Evolutionary conservation across 768 basidiomycete genomes (phyloP).

Genomic region (Leccinum olivaceopallidum): DNA sequence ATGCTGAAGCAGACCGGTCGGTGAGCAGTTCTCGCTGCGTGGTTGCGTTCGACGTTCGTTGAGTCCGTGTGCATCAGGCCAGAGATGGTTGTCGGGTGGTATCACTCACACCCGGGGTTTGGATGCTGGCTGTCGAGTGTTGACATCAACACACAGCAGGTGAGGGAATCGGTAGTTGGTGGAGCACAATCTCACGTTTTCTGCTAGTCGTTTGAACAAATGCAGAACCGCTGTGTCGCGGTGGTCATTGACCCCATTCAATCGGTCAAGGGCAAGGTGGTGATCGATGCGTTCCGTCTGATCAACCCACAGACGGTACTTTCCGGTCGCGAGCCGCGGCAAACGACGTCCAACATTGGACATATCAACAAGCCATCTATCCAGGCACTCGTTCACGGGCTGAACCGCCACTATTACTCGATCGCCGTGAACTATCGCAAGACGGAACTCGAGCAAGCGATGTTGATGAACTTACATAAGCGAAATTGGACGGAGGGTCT

Average conservation of each 20-base stretch:
- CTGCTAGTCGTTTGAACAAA: slow-evolving; percentile 89
- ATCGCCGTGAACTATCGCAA: slow-evolving; percentile 98
- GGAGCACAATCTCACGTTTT: slow-evolving; percentile 15
- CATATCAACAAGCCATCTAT: slow-evolving; percentile 99
- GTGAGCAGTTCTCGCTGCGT: slow-evolving; percentile 44
- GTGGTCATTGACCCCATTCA: slow-evolving; percentile 99
- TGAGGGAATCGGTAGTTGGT: slow-evolving; percentile 25
- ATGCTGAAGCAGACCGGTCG: slow-evolving; percentile 99
- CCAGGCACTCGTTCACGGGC: slow-evolving; percentile 95
- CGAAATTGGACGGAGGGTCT: slow-evolving; percentile 98
- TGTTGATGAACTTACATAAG: slow-evolving; percentile 99
- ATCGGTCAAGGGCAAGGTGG: slow-evolving; percentile 98
- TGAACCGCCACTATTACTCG: slow-evolving; percentile 98
- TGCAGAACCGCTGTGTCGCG: slow-evolving; percentile 91
- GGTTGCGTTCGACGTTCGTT: slow-evolving; percentile 1
- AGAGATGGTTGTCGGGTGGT: slow-evolving; percentile 99
- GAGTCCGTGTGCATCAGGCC: slow-evolving; percentile 50
- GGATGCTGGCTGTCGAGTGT: slow-evolving; percentile 99
- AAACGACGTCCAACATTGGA: slow-evolving; percentile 97
- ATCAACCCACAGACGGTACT: slow-evolving; percentile 92
- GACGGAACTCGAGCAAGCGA: slow-evolving; percentile 96
- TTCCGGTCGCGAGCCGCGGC: slow-evolving; percentile 90
- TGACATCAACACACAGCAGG: slow-evolving; percentile 99
- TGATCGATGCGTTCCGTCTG: slow-evolving; percentile 97
- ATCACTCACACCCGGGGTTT: slow-evolving; percentile 99